Evolutionary conservation across 176 grass and related monocot species (phyloP), one percentile per base, ranked within the genome.

Genomic region (Lolium perenne): DNA sequence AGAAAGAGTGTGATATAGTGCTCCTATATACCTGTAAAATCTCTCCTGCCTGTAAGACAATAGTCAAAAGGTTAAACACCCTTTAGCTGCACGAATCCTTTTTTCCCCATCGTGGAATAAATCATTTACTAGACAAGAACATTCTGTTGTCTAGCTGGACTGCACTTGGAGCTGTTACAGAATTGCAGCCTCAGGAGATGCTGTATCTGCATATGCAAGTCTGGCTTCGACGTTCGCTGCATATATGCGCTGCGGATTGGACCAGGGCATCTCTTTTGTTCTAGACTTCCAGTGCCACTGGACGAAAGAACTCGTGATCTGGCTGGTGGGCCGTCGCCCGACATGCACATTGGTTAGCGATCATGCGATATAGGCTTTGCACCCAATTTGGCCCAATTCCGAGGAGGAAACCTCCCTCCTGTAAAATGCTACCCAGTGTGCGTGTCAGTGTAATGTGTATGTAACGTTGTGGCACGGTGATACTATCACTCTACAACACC

Each of bases 1-100:
- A 74, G 71, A 75, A 84, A 82, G 29, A 65, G 14, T 56, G 63
- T 83, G 54, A 32, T 83, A 91, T 60, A 67, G 58, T 80, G 74
- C 74, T 48, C 55, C 12, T 63, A 57, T 82, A 78, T 78, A 78
- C 53, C 3, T 71, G 64, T 82, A 71, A 72, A 62, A 57, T 9
- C 46, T 57, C 57, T 63, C 4, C 51, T 71, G 38, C 38, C 40
- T 71, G 88, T 83, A 47, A 76, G n/a, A 43, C 41, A 12, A 26
- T 23, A 43, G 50, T 61, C 82, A 56, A 18, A 56, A 56, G 53
- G 53, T 56, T 17, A 56, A 17, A 18, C 7, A 56, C 53, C 53
- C 53, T 56, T 56, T 56, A 56, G 53, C 53, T 56, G 53, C 15
- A 56, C 16, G 16, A 6, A 56, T 15, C 47, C 53, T 56, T 56